Percentiles rank a stretch among this genome's conserved stretches.
phyloP scores from a whole-genome alignment of 2,329 filamentous ascomycete species.

The Purpureocillium lavendulum region DNA sequence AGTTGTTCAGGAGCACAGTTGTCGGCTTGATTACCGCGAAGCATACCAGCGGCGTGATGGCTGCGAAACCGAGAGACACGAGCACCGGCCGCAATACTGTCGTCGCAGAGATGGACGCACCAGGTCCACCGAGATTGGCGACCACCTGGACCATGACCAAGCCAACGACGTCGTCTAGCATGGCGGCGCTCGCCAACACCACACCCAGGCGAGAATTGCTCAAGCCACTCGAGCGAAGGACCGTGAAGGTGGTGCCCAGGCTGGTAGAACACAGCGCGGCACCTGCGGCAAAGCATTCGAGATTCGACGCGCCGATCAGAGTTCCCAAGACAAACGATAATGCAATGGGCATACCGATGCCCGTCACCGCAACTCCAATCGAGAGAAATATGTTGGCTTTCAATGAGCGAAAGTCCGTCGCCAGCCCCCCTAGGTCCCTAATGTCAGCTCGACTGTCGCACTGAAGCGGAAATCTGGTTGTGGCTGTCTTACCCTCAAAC shows the following conservation, averaged over 20 bases:
- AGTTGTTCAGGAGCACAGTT: slow-evolving; percentile 23
- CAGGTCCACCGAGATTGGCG: slow-evolving; percentile 45
- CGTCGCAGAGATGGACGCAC: slow-evolving; percentile 15
- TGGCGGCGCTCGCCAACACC: slow-evolving; percentile 64
- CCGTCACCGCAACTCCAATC: slow-evolving; percentile 53
- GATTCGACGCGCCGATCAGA: slow-evolving; percentile 37
- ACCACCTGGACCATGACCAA: slow-evolving; percentile 73
- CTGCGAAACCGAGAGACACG: slow-evolving; percentile 42
- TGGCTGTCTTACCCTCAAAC: slow-evolving; percentile 58
- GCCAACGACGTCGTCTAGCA: slow-evolving; percentile 75
- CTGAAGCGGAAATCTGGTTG: no score
- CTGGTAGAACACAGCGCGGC: slow-evolving; percentile 68
- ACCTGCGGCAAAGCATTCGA: slow-evolving; percentile 65
- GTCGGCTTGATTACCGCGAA: slow-evolving; percentile 32
- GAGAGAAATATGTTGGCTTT: slow-evolving; percentile 55
- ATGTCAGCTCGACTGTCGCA: no score
- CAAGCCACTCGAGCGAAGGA: slow-evolving; percentile 35
- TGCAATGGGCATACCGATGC: slow-evolving; percentile 54
- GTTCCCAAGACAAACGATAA: slow-evolving; percentile 53
- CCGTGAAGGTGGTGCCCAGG: slow-evolving; percentile 60
- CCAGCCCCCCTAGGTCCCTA: slow-evolving; percentile 41
- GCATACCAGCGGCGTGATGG: slow-evolving; percentile 37
- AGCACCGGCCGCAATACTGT: slow-evolving; percentile 36
- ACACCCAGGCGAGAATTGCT: slow-evolving; percentile 40
- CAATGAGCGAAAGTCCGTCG: slow-evolving; percentile 25